Evolutionary conservation across 768 basidiomycete genomes (phyloP), one percentile per base, ranked within the genome.

Genomic region (Pleurotus tuber-regium): DNA sequence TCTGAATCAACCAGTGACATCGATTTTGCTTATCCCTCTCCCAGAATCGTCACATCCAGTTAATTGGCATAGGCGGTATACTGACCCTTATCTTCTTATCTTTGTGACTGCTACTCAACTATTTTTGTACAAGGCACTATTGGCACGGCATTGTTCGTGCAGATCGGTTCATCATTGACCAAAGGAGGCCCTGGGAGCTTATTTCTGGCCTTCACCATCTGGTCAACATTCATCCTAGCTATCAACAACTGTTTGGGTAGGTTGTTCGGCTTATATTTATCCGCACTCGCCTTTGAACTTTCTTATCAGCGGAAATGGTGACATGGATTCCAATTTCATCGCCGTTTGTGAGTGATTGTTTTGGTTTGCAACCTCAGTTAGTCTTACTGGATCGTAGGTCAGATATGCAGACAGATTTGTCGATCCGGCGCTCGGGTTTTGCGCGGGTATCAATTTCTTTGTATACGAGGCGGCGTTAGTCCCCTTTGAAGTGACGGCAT

Each of bases 301-400:
- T 2, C 54, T 75, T 21, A 25, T 16, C 55, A 79, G 89, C 86
- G 30, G 89, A 92, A 66, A 89, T 90, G 88, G 86, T 87, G 25
- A 80, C 84, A n/a, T 84, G 82, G 70, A 87, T 87, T 4, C 89
- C 89, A 4, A 83, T 90, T 57, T 81, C 86, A 4, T 87, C 89
- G 4, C 83, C 86, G 4, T 89, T 89, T 63, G 83, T 87, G 53
- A 33, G 75, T 62, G n/a, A n/a, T n/a, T n/a, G n/a, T n/a, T n/a
- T n/a, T n/a, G n/a, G n/a, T n/a, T n/a, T n/a, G n/a, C n/a, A n/a
- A n/a, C n/a, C n/a, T n/a, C n/a, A n/a, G n/a, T n/a, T n/a, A n/a
- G n/a, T n/a, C n/a, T n/a, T n/a, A n/a, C n/a, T n/a, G n/a, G n/a
- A n/a, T n/a, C n/a, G n/a, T 12, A 77, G 75, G 71, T 79, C 23